These are phyloP conservation scores for Chrysophaeum taylorii DNA, from an alignment of 352 stramenopile species.

Conservation along the genomic window DNA sequence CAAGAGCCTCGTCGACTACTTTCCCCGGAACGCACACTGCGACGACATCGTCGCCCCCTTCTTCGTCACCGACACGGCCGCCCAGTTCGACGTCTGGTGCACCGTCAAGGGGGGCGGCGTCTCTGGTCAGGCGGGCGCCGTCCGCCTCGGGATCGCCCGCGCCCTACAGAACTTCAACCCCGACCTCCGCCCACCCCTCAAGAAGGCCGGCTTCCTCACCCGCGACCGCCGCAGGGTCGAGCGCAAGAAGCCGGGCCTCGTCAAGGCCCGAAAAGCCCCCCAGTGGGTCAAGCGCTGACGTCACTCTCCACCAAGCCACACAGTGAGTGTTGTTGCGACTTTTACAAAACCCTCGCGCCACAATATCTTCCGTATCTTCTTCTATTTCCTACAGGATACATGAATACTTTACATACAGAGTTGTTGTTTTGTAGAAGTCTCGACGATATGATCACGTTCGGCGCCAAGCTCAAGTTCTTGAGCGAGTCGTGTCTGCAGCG, in stretches of 20 bases:
- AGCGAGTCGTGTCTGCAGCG: too few relatives aligned
- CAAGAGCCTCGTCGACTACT: conserved; percentile 82
- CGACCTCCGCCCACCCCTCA: conserved; percentile 72
- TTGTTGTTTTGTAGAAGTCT: too few relatives aligned
- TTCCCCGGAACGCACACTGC: conserved; percentile 71
- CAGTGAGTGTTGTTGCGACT: conserved; percentile 1
- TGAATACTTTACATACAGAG: too few relatives aligned
- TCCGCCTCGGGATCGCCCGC: conserved; percentile 78
- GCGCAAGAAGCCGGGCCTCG: conserved; percentile 85
- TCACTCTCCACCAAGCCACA: conserved; percentile 9
- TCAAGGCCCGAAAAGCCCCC: conserved; percentile 90
- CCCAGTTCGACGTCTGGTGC: conserved; percentile 71
- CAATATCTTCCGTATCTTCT: background rate
- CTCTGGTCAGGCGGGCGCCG: conserved; percentile 79
- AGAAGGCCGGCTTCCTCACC: conserved; percentile 79
- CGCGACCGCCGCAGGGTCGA: conserved; percentile 60
- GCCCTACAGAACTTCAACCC: conserved; percentile 86
- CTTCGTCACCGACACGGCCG: conserved; percentile 23
- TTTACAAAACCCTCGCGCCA: background rate
- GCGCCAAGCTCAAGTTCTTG: background rate
- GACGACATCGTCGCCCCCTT: conserved; percentile 61
- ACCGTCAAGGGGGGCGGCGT: conserved; percentile 77
- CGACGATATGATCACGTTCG: background rate
- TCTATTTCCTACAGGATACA: background rate
- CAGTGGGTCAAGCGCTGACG: conserved; percentile 94